Evolutionary conservation across 257 asterid species (phyloP).

Genomic region (Solanum neorickii): DNA sequence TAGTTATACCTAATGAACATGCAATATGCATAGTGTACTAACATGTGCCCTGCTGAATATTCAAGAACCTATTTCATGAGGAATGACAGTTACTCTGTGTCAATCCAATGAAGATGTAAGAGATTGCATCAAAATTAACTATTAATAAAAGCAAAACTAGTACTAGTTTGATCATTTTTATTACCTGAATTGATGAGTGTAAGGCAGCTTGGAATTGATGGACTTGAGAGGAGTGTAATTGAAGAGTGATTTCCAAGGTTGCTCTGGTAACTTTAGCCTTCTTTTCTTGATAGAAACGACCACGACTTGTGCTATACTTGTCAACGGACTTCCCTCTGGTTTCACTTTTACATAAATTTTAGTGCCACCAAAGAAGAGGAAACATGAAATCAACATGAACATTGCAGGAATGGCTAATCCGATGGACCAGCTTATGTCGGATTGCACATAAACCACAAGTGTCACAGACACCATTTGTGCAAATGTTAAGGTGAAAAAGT

Average conservation of each 20-base stretch:
- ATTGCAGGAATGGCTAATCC: constrained; percentile 52
- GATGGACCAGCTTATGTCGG: constrained; percentile 62
- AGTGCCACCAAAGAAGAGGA: constrained; percentile 36
- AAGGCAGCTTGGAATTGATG: constrained; percentile 47
- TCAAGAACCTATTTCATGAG: not conserved
- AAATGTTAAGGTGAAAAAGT: constrained; percentile 55
- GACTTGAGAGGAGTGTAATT: constrained; percentile 29
- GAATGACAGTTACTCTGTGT: not conserved
- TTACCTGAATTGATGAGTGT: constrained; percentile 63
- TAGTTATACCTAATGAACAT: not conserved
- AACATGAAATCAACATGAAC: constrained; percentile 43
- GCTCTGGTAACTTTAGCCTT: constrained; percentile 29
- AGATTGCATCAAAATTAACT: not conserved
- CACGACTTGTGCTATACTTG: constrained; percentile 38
- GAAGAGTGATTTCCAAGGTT: constrained; percentile 32
- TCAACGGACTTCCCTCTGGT: constrained; percentile 77
- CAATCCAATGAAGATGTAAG: not conserved
- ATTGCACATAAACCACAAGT: constrained; percentile 58
- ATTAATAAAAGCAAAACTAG: not conserved
- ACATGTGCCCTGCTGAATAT: not conserved
- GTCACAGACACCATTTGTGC: constrained; percentile 56
- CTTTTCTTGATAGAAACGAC: constrained; percentile 50
- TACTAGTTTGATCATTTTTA: not conserved
- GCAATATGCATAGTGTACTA: not conserved
- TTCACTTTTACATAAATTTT: constrained; percentile 48